Conservation (phyloP, 768 basidiomycete genomes). For the Tulasnella sp. region DNA sequence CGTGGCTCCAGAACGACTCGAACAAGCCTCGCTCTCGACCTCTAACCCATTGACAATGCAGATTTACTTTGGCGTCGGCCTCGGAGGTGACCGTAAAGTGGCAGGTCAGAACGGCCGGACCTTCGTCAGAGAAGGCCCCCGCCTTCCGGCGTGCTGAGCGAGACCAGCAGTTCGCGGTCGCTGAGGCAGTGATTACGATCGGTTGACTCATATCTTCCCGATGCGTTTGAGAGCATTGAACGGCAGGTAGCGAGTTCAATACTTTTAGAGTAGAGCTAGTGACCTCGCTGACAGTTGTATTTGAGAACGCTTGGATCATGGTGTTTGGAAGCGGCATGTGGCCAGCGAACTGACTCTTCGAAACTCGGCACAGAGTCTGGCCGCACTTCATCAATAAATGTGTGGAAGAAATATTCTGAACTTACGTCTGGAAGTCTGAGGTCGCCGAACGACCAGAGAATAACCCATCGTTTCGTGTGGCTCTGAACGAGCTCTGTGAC, state of each 20-base stretch:
- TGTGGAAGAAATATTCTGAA: too few relatives aligned
- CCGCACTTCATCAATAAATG: background rate
- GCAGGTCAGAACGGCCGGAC: conserved; percentile 35
- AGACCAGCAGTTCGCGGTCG: conserved; percentile 48
- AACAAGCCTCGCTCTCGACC: conserved; percentile 62
- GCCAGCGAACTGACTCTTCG: conserved; percentile 48
- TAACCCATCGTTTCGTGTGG: conserved; percentile 86
- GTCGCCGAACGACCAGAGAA: conserved; percentile 80
- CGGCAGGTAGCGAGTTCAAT: background rate
- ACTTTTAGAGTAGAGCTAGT: conserved; percentile 18
- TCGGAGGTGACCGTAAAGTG: background rate
- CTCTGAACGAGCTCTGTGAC: conserved; percentile 85
- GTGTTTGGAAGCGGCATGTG: conserved; percentile 64
- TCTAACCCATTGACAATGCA: conserved; percentile 65
- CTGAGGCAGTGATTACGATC: conserved; percentile 48
- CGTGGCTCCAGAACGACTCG: conserved; percentile 36
- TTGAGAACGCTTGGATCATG: conserved; percentile 41
- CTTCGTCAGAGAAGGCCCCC: conserved; percentile 35
- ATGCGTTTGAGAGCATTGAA: background rate
- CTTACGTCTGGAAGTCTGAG: conserved; percentile 75
- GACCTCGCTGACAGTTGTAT: conserved; percentile 43
- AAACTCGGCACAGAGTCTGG: conserved; percentile 44
- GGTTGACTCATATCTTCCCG: conserved; percentile 38
- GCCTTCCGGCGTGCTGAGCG: conserved; percentile 13
- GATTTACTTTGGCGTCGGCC: background rate